Conservation (phyloP, 345 rosid species). For the Lumnitzera littorea region DNA sequence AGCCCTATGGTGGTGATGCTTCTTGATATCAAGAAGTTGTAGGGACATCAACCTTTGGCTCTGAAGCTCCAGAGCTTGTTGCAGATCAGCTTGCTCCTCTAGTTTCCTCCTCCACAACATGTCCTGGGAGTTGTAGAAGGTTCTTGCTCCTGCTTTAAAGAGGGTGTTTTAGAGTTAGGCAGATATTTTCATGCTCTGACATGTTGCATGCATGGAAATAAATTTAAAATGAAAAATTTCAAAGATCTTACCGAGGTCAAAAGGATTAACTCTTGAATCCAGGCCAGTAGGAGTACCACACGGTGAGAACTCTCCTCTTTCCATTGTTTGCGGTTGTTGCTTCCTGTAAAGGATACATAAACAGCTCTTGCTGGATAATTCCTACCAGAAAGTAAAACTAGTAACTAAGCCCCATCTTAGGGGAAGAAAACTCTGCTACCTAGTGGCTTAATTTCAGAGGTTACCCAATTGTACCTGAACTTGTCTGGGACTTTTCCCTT, state of each 20-base stretch:
- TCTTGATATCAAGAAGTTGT: conserved; percentile 78
- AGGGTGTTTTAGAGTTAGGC: background rate
- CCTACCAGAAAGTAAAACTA: background rate
- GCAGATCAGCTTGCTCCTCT: conserved; percentile 68
- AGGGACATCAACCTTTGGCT: conserved; percentile 66
- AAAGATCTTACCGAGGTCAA: conserved; percentile 37
- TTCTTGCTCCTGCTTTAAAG: conserved; percentile 42
- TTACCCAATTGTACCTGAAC: conserved; percentile 40
- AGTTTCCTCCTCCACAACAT: conserved; percentile 62
- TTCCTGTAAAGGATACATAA: conserved; percentile 27
- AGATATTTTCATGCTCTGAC: no score
- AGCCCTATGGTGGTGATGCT: conserved; percentile 61
- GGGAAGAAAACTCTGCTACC: background rate
- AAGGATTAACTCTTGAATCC: conserved; percentile 60
- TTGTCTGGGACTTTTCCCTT: conserved; percentile 89
- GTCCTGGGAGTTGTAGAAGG: conserved; percentile 57
- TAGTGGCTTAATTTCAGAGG: background rate
- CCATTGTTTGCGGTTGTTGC: conserved; percentile 36
- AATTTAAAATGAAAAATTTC: no score
- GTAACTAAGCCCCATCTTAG: background rate
- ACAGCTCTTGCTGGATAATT: no score
- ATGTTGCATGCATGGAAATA: no score
- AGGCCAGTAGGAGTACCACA: conserved; percentile 68
- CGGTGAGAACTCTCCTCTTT: conserved; percentile 55
- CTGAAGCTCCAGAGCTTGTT: conserved; percentile 73